Percentiles rank a stretch among this genome's conserved stretches.
phyloP scores from a whole-genome alignment of 305 asterid species.

The Fraxinus albicans region DNA sequence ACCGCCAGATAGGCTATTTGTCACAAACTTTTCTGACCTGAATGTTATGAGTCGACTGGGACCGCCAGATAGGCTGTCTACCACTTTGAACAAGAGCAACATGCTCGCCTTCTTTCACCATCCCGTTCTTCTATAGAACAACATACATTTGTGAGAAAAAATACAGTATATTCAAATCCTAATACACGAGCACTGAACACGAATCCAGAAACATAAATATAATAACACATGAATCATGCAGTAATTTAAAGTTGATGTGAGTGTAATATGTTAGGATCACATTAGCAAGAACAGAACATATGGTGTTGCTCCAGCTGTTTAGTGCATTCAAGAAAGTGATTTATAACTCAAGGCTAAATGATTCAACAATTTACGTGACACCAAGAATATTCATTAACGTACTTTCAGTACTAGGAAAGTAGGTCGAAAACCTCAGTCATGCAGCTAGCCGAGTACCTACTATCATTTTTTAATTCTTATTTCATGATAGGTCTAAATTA shows the following conservation, averaged over 20 bases:
- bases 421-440: background rate
- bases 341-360: background rate
- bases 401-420: background rate
- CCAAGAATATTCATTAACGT: background rate
- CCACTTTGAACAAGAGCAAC: constrained; percentile 54
- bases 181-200: background rate
- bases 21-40: constrained; percentile 51
- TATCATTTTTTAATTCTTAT: constrained; percentile 7
- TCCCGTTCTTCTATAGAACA: constrained; percentile 47
- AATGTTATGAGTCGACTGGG: constrained; percentile 55
- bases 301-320: background rate
- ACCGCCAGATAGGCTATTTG: constrained; percentile 47
- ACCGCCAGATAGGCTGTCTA: constrained; percentile 54
- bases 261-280: background rate
- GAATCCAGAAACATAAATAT: background rate
- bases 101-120: constrained; percentile 52
- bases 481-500: background rate
- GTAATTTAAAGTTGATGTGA: background rate
- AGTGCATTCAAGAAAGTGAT: background rate
- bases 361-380: background rate
- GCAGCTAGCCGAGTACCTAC: background rate
- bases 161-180: background rate
- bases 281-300: background rate
- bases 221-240: background rate
- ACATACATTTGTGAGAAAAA: background rate